Base-by-base conservation (phyloP, 2,329 filamentous ascomycete species). In the Claviceps humidiphila region DNA sequence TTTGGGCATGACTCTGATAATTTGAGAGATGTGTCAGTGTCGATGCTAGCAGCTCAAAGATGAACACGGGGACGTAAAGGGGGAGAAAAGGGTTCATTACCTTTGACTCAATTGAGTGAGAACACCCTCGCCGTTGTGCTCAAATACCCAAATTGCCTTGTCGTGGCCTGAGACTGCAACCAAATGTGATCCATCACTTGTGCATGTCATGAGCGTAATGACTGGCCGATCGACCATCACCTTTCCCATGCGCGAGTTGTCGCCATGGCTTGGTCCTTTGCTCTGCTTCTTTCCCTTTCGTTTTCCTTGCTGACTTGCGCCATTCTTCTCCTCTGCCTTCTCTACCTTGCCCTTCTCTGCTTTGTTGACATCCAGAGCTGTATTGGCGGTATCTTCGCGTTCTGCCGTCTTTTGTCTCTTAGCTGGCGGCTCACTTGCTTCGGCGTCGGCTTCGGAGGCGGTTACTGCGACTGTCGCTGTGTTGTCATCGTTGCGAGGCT, bases 81-180 rank as follows among this genome's bases (percentile, higher is more conserved):
- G 11, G 40, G 14, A 13, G 11, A 3, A 30, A 13, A 3, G 11
- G 13, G 20, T 14, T 11, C 8, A 53, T 45, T 72, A 87, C 86
- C 90, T 81, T 66, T 82, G 76, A 66, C 85, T 94, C 53, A 89
- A 64, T 62, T 88, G 76, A 34, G 73, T 71, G 30, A 96, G 68
- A 3, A 68, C 68, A 1, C 83, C 85, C 50, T 77, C 68, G 2
- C 74, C 70, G 34, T 80, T 75, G 54, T 90, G 74, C 58, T 81
- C 74, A 63, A 97, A 87, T 0, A 96, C 87, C 66, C 87, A 87
- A 42, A 98, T 76, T 49, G 79, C 82, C 71, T 98, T 98, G 72
- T 97, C 93, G 61, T 95, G 88, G n/a, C 80, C 84, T 8, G 89
- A 95, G 34, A 94, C 80, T 22, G 82, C 86, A 43, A 95, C 72